Evolutionary conservation across 257 asterid species (phyloP).

Genomic region (Henckelia pumila): DNA sequence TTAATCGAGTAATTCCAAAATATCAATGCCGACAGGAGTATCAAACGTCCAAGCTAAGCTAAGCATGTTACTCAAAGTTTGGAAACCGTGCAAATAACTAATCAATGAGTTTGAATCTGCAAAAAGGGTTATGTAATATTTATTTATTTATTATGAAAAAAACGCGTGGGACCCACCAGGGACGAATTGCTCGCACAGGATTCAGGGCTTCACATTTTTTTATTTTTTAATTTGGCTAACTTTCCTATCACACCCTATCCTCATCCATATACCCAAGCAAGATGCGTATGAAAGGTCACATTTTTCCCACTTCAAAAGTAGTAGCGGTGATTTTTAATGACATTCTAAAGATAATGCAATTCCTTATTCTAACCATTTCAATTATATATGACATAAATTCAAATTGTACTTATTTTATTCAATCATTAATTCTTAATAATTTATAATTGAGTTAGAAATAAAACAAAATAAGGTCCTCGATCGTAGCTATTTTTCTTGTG

Average conservation of each 20-base stretch:
- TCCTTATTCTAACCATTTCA: no score
- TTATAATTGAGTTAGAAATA: no score
- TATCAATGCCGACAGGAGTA: background rate
- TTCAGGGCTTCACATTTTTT: background rate
- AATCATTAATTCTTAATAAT: no score
- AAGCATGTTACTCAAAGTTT: background rate
- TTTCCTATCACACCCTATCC: no score
- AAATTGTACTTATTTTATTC: no score
- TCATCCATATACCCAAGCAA: background rate
- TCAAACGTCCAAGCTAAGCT: background rate
- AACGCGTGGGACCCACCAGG: background rate
- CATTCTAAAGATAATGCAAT: background rate
- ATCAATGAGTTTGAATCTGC: background rate
- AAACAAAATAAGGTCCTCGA: no score
- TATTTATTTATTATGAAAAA: no score
- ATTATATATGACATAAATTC: no score
- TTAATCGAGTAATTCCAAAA: no score
- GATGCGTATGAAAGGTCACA: background rate
- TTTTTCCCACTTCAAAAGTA: background rate
- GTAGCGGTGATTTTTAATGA: background rate
- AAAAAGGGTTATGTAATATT: background rate
- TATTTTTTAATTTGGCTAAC: no score
- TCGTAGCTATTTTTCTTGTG: no score
- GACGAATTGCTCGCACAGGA: background rate
- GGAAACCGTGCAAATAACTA: background rate